These are phyloP conservation scores for Saccharomycopsis sp. DNA, from an alignment of 805 yeast species.

Conservation along the genomic window DNA sequence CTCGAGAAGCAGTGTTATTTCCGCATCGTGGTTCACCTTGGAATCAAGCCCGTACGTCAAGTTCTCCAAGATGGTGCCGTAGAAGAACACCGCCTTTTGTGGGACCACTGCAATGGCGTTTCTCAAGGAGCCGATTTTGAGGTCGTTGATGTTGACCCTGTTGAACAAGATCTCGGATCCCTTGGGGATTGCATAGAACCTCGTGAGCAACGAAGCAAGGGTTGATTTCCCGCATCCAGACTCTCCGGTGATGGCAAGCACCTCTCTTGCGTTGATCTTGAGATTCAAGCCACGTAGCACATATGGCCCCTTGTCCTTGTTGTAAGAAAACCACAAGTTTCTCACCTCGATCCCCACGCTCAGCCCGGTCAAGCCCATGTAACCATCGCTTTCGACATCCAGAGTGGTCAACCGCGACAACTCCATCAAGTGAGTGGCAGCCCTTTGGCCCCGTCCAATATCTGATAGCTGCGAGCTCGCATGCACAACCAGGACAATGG, in stretches of 20 bases:
- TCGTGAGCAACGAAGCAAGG: slow-evolving; percentile 43
- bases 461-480: slow-evolving; percentile 66
- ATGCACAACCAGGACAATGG: slow-evolving; percentile 54
- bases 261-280: slow-evolving; percentile 36
- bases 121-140: slow-evolving; percentile 44
- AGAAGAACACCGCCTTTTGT: slow-evolving; percentile 64
- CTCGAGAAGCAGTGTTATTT: slow-evolving; percentile 24
- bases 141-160: slow-evolving; percentile 36
- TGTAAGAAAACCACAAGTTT: slow-evolving; percentile 36
- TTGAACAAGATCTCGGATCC: slow-evolving; percentile 35
- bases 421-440: slow-evolving; percentile 41
- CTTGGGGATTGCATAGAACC: slow-evolving; percentile 38
- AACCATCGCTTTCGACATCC: background rate
- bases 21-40: slow-evolving; percentile 22
- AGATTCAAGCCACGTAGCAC: slow-evolving; percentile 39
- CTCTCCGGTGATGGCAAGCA: slow-evolving; percentile 66
- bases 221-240: slow-evolving; percentile 95
- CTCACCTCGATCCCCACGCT: slow-evolving; percentile 31
- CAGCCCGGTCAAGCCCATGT: slow-evolving; percentile 1
- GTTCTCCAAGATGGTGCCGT: slow-evolving; percentile 67
- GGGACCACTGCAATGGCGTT: slow-evolving; percentile 56
- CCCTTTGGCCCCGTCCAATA: slow-evolving; percentile 69
- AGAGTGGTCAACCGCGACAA: slow-evolving; percentile 12
- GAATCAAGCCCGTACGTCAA: slow-evolving; percentile 47
- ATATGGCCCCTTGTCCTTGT: background rate